Evolutionary conservation across 805 yeast genomes (phyloP).

Genomic region (Blastobotrys parvus): DNA sequence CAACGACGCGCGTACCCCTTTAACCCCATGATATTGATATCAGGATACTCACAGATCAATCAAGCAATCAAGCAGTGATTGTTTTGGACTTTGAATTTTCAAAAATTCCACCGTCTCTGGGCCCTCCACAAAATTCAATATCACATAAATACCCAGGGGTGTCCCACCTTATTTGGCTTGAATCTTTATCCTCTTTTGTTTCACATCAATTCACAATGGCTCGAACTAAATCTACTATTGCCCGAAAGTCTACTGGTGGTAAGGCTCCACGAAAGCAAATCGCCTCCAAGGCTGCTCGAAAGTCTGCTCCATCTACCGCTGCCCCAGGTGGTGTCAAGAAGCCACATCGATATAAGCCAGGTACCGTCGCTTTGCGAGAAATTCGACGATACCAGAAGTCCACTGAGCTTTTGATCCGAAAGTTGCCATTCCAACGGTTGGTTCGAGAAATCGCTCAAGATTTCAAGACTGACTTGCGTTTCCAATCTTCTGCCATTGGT

Average conservation of each 20-base stretch:
- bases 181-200: conserved; percentile 6
- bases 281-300: conserved; percentile 86
- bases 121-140: not conserved
- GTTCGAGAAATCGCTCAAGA: conserved; percentile 87
- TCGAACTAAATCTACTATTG: conserved; percentile 70
- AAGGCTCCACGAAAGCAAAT: conserved; percentile 89
- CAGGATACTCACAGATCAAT: too few relatives aligned
- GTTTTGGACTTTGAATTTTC: too few relatives aligned
- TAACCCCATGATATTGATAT: too few relatives aligned
- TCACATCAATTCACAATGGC: conserved; percentile 43
- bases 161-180: conserved; percentile 1
- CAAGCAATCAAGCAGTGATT: too few relatives aligned
- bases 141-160: not conserved
- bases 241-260: conserved; percentile 88
- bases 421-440: conserved; percentile 85
- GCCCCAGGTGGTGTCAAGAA: conserved; percentile 81
- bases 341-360: conserved; percentile 93
- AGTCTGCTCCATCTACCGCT: conserved; percentile 72
- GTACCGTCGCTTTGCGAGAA: conserved; percentile 89
- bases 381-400: conserved; percentile 89
- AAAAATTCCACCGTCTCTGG: too few relatives aligned
- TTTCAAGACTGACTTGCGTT: conserved; percentile 78
- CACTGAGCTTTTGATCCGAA: conserved; percentile 78
- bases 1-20: too few relatives aligned
- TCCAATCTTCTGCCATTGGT: conserved; percentile 85